Evolutionary conservation across 192 early-diverging fungal species (phyloP).

Genomic region (Mortierella antarctica): DNA sequence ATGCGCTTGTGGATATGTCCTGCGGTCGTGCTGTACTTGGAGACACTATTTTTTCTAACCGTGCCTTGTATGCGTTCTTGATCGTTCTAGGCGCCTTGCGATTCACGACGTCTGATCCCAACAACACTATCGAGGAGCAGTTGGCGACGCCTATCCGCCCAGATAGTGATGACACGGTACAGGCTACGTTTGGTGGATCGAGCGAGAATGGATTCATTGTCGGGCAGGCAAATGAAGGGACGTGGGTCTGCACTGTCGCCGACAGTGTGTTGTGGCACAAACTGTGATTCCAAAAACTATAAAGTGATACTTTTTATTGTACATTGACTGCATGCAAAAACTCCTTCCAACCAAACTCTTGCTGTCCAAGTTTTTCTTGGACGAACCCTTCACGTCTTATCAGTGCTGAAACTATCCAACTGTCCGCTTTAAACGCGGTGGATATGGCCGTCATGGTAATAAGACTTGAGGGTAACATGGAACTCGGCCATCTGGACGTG

Average conservation of each 20-base stretch:
- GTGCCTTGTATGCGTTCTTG: background rate
- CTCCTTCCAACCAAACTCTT: too few relatives aligned
- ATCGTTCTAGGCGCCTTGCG: constrained; percentile 10
- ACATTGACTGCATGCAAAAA: too few relatives aligned
- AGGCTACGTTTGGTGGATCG: constrained; percentile 57
- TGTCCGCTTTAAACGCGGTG: constrained; percentile 28
- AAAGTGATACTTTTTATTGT: too few relatives aligned
- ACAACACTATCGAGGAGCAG: constrained; percentile 36
- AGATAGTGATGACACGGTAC: background rate
- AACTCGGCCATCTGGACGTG: constrained; percentile 90
- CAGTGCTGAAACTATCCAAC: too few relatives aligned
- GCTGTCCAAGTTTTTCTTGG: too few relatives aligned
- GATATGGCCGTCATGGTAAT: constrained; percentile 74
- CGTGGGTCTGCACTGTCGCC: constrained; percentile 53
- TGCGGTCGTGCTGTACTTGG: too few relatives aligned
- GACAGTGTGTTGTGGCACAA: constrained; percentile 33
- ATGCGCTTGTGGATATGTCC: too few relatives aligned
- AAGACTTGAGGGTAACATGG: constrained; percentile 78
- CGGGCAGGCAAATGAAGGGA: constrained; percentile 31
- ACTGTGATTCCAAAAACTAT: too few relatives aligned
- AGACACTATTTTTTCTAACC: too few relatives aligned
- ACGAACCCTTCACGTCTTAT: too few relatives aligned
- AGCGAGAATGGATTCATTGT: constrained; percentile 68
- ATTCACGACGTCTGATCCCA: constrained; percentile 33
- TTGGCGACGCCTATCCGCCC: background rate